Base-by-base conservation (phyloP, 352 stramenopile genomes). In the Elongisporangium undulatum region DNA sequence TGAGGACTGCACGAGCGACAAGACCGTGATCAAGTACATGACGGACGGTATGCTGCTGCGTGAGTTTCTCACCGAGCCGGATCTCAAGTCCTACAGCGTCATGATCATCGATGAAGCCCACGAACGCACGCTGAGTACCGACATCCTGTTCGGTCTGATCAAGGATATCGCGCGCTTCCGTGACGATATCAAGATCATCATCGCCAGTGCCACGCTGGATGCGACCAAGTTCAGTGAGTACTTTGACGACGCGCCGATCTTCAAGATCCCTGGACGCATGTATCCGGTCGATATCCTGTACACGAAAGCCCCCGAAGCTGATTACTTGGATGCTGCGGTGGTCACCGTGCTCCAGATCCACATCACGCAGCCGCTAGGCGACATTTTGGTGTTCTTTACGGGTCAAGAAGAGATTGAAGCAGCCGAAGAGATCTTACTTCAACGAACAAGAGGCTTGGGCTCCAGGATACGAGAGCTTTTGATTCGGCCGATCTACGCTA, bases 341-440 rank as follows among this genome's bases (percentile, higher is more conserved):
- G 95, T 99, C 16, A 99, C 97, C 3, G 93, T 97, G 15, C 71
- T 99, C 23, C 98, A 99, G 72, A 99, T 99, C 60, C 98, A 99
- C 71, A 97, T 99, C 56, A 98, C 94, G 16, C 96, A 99, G 71
- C 96, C 96, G 12, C 62, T 90, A 6, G 98, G 98, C 23, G 98
- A 99, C 72, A 98, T 99, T 59, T 82, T 99, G 21, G 92, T 99
- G 8, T 99, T 99, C 68, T 82, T 99, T 9, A 99, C 97, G 4
- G 98, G 98, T 16, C 98, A 99, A 77, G 96, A 99, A 68, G 98
- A 99, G 79, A 99, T 99, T 67, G 98, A 99, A 75, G 91, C 94
- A 5, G 96, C 96, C 0, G 88, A 96, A 66, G 97, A 99, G 71
- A 98, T 98, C 49, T 70, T 99, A 17, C 76, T 94, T 4, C 81